Percentiles rank a stretch among this genome's conserved stretches.
Evolutionary conservation across 192 early-diverging fungal genomes (phyloP).

Genomic region (Rhizoclosmatium globosum): DNA sequence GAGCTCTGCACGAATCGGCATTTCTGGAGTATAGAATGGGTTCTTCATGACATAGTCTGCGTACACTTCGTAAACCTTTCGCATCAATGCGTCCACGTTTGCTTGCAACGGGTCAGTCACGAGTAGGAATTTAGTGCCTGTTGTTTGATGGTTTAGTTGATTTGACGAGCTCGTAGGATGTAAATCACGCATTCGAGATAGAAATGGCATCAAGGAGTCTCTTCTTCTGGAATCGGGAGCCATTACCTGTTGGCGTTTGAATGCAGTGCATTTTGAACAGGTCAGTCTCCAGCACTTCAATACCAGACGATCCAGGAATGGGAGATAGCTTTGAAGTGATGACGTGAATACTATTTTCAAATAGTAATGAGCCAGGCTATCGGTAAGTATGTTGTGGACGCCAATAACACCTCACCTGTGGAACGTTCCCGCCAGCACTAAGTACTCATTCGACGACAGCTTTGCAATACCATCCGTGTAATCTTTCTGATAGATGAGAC

Average conservation of each 20-base stretch:
- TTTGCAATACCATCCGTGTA: constrained; percentile 84
- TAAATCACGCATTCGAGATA: not conserved
- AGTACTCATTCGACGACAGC: constrained; percentile 93
- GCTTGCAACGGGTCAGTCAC: constrained; percentile 82
- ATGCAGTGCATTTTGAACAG: constrained; percentile 91
- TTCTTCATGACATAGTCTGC: constrained; percentile 99
- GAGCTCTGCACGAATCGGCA: constrained; percentile 96
- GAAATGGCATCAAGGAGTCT: not conserved
- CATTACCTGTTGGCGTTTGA: constrained; percentile 89
- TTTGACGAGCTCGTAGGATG: not conserved
- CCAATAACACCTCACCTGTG: constrained; percentile 72
- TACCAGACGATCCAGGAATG: constrained; percentile 77
- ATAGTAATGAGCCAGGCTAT: not conserved
- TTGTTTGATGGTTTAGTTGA: not conserved
- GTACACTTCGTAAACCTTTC: constrained; percentile 85
- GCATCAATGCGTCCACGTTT: constrained; percentile 70
- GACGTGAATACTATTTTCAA: constrained; percentile 83
- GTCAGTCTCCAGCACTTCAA: constrained; percentile 93
- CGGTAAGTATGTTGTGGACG: not conserved
- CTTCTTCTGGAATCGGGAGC: not conserved
- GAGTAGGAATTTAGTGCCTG: constrained; percentile 95
- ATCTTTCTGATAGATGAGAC: constrained; percentile 93
- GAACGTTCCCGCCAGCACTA: constrained; percentile 97
- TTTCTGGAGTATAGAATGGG: constrained; percentile 97
- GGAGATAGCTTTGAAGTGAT: constrained; percentile 95